These are phyloP conservation scores for Pouteria campechiana DNA, from an alignment of 179 eudicot species.

Conservation along the genomic window DNA sequence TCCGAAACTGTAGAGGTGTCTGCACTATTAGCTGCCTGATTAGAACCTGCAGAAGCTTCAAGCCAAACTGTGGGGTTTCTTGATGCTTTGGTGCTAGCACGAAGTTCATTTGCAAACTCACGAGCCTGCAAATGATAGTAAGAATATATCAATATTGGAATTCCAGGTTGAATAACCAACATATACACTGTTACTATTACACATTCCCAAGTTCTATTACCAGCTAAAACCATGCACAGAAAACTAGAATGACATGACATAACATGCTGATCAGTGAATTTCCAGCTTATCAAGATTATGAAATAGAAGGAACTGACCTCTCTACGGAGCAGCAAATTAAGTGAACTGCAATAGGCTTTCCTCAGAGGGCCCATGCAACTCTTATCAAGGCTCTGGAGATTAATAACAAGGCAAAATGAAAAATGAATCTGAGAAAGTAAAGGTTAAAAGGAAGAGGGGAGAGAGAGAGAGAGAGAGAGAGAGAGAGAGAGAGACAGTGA, in stretches of 20 bases:
- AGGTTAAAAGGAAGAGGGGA: constrained; percentile 1
- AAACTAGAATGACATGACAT: too few species aligned
- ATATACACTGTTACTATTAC: too few species aligned
- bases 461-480: not conserved
- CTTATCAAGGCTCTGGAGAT: constrained; percentile 78
- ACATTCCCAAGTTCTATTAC: too few species aligned
- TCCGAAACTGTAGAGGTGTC: constrained; percentile 94
- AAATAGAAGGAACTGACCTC: too few species aligned
- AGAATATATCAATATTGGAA: too few species aligned
- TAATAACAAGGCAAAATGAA: too few species aligned
- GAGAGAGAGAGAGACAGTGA: not conserved
- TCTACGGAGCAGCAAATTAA: constrained; percentile 80
- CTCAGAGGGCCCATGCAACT: constrained; percentile 71
- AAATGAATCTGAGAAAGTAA: constrained; percentile 1
- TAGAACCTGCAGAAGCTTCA: constrained; percentile 61
- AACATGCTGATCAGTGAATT: too few species aligned
- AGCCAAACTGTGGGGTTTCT: constrained; percentile 83
- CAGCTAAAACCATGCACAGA: too few species aligned
- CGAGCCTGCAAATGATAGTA: constrained; percentile 57
- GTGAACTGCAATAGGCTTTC: constrained; percentile 91
- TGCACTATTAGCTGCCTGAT: constrained; percentile 59
- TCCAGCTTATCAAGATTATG: too few species aligned
- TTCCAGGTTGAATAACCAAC: too few species aligned
- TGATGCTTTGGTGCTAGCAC: constrained; percentile 90
- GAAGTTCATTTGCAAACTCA: constrained; percentile 95